Conservation (phyloP, 2,329 filamentous ascomycete species). For the Chaetomiaceae sp. region DNA sequence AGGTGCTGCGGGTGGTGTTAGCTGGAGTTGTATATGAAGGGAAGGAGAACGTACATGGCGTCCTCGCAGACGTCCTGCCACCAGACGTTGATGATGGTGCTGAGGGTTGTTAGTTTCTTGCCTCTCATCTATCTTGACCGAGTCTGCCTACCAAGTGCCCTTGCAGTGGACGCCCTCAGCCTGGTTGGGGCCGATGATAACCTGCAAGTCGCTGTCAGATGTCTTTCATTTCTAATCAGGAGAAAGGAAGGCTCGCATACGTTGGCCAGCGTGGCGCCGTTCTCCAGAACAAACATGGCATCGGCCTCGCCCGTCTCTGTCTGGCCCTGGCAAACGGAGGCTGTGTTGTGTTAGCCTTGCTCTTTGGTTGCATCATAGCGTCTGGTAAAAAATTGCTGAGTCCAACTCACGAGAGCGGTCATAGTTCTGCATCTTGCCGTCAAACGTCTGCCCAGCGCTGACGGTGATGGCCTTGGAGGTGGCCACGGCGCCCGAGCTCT, state of each 20-base stretch:
- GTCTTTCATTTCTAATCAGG: too few relatives aligned
- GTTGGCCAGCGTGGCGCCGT: conserved; percentile 14
- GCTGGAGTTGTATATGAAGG: not conserved
- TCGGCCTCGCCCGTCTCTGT: conserved; percentile 9
- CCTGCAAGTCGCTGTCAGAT: not conserved
- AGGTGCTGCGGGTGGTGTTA: not conserved
- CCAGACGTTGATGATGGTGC: conserved; percentile 16
- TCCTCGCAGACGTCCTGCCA: conserved; percentile 16
- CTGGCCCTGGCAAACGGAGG: conserved; percentile 5
- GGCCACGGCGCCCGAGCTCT: conserved; percentile 9
- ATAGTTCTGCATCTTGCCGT: conserved; percentile 13
- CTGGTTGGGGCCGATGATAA: conserved; percentile 17
- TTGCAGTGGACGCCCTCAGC: conserved; percentile 16
- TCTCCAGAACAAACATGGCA: conserved; percentile 12
- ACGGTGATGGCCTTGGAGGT: conserved; percentile 6
- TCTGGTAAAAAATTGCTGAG: not conserved
- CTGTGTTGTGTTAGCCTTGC: not conserved
- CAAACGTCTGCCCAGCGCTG: conserved; percentile 2
- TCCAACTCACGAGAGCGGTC: conserved; percentile 9
- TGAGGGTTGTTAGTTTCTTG: not conserved
- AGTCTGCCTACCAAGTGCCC: conserved; percentile 6
- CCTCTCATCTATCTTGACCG: too few relatives aligned
- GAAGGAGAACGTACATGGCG: conserved; percentile 3
- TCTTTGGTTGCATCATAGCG: too few relatives aligned
- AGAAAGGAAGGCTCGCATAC: not conserved